Evolutionary conservation across 1,284 basidiomycete species (phyloP).

Genomic region (Apiotrichum gracile): DNA sequence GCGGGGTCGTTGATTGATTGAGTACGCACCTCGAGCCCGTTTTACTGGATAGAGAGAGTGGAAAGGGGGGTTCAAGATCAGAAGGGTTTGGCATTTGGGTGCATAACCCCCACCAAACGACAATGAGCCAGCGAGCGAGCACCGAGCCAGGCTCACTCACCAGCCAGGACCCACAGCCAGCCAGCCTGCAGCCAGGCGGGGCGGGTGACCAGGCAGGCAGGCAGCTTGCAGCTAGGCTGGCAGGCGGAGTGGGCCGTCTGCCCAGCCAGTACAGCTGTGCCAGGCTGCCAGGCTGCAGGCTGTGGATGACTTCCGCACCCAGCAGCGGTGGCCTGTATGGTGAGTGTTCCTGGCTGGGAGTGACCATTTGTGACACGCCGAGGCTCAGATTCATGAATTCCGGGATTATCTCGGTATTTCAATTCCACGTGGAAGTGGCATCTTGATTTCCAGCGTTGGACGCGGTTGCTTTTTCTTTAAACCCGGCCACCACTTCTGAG

Average conservation of each 20-base stretch:
- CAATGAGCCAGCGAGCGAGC: background rate
- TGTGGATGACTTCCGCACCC: too few relatives aligned
- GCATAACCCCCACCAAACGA: too few relatives aligned
- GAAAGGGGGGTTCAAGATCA: background rate
- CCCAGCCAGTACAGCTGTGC: too few relatives aligned
- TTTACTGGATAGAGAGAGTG: constrained; percentile 2
- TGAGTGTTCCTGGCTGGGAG: too few relatives aligned
- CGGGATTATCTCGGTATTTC: background rate
- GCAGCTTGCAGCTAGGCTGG: too few relatives aligned
- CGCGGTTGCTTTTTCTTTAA: constrained; percentile 16
- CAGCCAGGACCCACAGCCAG: background rate
- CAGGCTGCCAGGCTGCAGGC: too few relatives aligned
- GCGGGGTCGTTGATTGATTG: too few relatives aligned
- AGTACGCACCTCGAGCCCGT: constrained; percentile 8
- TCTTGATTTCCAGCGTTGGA: background rate
- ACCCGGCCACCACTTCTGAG: background rate
- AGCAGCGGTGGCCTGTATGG: too few relatives aligned
- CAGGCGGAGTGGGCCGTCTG: too few relatives aligned
- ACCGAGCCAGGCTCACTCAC: background rate
- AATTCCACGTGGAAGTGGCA: background rate
- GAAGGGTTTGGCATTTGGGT: too few relatives aligned
- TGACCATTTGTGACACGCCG: background rate
- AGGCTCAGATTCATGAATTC: too few relatives aligned
- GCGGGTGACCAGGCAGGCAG: too few relatives aligned
- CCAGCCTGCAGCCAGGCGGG: background rate